Percentiles rank a stretch among this genome's conserved stretches.
phyloP scores from a whole-genome alignment of 2,329 filamentous ascomycete species.

The Tricladium varicosporioides region DNA sequence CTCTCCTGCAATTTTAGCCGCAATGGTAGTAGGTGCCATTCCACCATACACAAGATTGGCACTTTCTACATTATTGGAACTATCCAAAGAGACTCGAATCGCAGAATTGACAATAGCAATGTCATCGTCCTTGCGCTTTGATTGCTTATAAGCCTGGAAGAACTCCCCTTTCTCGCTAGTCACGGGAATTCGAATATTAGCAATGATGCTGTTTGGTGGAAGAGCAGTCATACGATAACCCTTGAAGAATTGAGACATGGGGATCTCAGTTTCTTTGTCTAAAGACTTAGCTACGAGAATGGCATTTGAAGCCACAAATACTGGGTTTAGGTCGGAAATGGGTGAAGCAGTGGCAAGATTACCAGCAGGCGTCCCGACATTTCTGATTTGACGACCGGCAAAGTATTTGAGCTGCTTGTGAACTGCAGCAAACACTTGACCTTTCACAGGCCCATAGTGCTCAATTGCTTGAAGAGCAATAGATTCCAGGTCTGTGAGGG shows the following conservation, averaged over 20 bases:
- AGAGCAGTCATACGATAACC: slow-evolving; percentile 86
- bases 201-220: slow-evolving; percentile 77
- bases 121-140: slow-evolving; percentile 96
- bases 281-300: slow-evolving; percentile 78
- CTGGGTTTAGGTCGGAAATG: slow-evolving; percentile 94
- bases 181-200: slow-evolving; percentile 80
- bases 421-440: slow-evolving; percentile 84
- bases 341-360: slow-evolving; percentile 93
- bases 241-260: slow-evolving; percentile 89
- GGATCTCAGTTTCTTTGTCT: slow-evolving; percentile 74
- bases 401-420: slow-evolving; percentile 94
- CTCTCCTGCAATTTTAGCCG: slow-evolving; percentile 73
- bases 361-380: slow-evolving; percentile 94
- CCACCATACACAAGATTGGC: slow-evolving; percentile 87
- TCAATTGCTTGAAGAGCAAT: slow-evolving; percentile 78
- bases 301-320: slow-evolving; percentile 84
- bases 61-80: slow-evolving; percentile 67
- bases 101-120: slow-evolving; percentile 96
- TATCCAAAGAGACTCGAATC: slow-evolving; percentile 69
- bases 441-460: slow-evolving; percentile 63
- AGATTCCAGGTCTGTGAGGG: slow-evolving; percentile 84
- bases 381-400: slow-evolving; percentile 91
- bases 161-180: slow-evolving; percentile 75
- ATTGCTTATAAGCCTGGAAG: slow-evolving; percentile 89
- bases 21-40: slow-evolving; percentile 90